A percentile compares a stretch with the other conserved stretches of the same genome.
Evolutionary conservation across 805 yeast species (phyloP).

Genomic region (Myxozyma kluyveri): DNA sequence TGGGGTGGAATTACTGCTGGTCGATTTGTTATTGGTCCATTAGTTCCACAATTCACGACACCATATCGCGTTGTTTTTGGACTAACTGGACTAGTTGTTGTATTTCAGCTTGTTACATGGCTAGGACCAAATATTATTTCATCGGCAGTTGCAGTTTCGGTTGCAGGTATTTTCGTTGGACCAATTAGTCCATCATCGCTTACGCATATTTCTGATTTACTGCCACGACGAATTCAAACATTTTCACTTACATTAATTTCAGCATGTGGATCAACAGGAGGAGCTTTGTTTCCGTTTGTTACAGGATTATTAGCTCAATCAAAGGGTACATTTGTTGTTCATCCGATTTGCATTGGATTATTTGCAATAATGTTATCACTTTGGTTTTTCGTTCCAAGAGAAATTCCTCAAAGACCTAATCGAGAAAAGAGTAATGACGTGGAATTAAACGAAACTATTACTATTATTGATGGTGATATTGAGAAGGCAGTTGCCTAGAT

Average conservation of each 20-base stretch:
- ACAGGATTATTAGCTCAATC: slow-evolving; percentile 50
- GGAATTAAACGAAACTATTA: no score
- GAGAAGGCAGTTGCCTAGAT: no score
- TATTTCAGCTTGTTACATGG: slow-evolving; percentile 49
- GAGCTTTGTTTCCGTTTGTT: slow-evolving; percentile 67
- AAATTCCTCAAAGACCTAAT: no score
- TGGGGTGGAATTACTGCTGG: slow-evolving; percentile 73
- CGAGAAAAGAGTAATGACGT: no score
- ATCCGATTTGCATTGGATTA: slow-evolving; percentile 32
- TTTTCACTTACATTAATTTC: slow-evolving; percentile 70
- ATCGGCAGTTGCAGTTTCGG: slow-evolving; percentile 47
- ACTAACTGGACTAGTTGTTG: slow-evolving; percentile 39
- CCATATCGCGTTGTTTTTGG: slow-evolving; percentile 40
- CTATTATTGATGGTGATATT: no score
- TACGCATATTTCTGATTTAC: slow-evolving; percentile 55
- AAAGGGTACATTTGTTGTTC: slow-evolving; percentile 32
- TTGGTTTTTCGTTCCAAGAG: slow-evolving; percentile 31
- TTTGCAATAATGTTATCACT: slow-evolving; percentile 30
- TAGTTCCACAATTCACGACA: slow-evolving; percentile 15
- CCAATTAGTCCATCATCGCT: slow-evolving; percentile 72
- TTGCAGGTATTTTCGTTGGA: slow-evolving; percentile 61
- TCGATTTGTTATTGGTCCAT: slow-evolving; percentile 47
- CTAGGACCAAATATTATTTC: slow-evolving; percentile 45
- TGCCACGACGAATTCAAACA: slow-evolving; percentile 60
- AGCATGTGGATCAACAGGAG: slow-evolving; percentile 82